Conservation (phyloP, 2,329 filamentous ascomycete genomes). For the Dactylellina parvicollis region DNA sequence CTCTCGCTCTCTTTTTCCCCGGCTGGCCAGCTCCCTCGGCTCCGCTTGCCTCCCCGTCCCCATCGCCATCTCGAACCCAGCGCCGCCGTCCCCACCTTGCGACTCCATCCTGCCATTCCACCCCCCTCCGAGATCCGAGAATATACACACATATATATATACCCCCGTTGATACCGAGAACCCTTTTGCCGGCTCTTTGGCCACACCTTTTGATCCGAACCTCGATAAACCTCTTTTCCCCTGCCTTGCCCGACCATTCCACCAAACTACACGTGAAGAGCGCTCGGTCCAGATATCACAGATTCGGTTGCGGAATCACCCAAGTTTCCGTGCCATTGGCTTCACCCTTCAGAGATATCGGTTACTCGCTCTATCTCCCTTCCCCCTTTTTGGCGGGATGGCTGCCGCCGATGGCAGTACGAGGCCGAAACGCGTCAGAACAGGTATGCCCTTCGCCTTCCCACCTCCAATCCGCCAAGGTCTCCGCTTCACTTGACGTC, state of each 20-base stretch:
- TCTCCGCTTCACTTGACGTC: background rate
- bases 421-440: conserved; percentile 83
- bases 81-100: conserved; percentile 23
- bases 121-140: conserved; percentile 34
- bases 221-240: background rate
- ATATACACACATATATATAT: background rate
- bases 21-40: conserved; percentile 10
- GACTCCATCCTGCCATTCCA: conserved; percentile 20
- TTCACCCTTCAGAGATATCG: background rate
- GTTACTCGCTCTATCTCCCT: conserved; percentile 5
- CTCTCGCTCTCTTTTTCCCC: too few species aligned
- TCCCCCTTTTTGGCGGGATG: conserved; percentile 37
- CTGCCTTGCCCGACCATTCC: background rate
- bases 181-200: background rate
- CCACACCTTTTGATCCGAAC: background rate
- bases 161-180: background rate
- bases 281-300: background rate
- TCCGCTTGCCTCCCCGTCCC: conserved; percentile 5
- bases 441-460: conserved; percentile 68
- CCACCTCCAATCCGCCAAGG: background rate
- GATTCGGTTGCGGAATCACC: conserved; percentile 1
- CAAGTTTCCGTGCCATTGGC: conserved; percentile 5
- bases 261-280: conserved; percentile 20
- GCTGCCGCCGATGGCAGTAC: conserved; percentile 61
- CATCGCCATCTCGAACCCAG: conserved; percentile 21